phyloP scores from a whole-genome alignment of 2,329 filamentous ascomycete genomes.

The Xylaria hypoxylon region DNA sequence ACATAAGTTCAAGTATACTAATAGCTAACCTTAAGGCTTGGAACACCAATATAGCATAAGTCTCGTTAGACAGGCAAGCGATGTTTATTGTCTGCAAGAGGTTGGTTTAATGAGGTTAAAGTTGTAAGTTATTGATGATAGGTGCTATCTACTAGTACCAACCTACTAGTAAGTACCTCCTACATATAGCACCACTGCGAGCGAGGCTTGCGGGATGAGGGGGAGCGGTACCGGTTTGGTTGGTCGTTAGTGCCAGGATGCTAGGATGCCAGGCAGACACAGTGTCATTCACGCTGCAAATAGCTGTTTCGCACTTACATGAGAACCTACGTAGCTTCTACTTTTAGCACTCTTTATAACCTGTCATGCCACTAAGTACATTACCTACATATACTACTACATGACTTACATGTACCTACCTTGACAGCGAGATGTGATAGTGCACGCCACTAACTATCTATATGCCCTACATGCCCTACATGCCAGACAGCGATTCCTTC shows the following conservation, averaged over 20 bases:
- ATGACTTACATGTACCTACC: no score
- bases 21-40: no score
- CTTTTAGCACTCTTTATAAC: conserved; percentile 6
- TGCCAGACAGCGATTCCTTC: conserved; percentile 1
- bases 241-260: not conserved
- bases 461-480: not conserved
- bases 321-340: conserved; percentile 9
- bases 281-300: conserved; percentile 15
- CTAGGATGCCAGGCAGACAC: conserved; percentile 20
- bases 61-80: no score
- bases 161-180: no score
- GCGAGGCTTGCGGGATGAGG: conserved; percentile 8
- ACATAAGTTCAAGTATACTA: no score
- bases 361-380: not conserved
- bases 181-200: no score
- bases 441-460: not conserved
- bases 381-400: no score
- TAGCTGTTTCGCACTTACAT: not conserved
- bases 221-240: not conserved
- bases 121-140: no score
- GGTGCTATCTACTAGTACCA: no score
- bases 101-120: no score
- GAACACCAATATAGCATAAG: no score
- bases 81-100: no score
- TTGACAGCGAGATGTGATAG: not conserved